Percentiles rank a stretch among this genome's conserved stretches.
Conservation (phyloP, 2,329 filamentous ascomycete genomes). For the Gyromitra esculenta region DNA sequence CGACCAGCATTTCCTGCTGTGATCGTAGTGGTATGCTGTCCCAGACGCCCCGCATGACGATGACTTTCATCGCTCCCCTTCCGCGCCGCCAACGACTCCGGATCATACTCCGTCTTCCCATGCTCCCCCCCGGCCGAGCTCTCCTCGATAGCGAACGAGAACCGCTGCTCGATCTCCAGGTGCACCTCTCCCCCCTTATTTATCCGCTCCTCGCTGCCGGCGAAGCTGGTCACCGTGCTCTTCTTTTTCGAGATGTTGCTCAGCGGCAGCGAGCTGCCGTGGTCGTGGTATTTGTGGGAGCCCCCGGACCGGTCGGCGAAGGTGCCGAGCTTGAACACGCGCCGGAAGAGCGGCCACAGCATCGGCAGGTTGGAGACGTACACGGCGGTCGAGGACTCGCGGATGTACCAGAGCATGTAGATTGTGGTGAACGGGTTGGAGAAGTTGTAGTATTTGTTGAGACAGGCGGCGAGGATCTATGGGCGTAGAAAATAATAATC, state of each 20-base stretch:
- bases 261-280: slow-evolving; percentile 26
- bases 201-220: slow-evolving; percentile 51
- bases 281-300: slow-evolving; percentile 3
- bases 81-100: slow-evolving; percentile 5
- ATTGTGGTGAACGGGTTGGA: slow-evolving; percentile 60
- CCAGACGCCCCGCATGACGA: not conserved
- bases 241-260: slow-evolving; percentile 28
- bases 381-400: slow-evolving; percentile 67
- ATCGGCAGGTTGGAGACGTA: slow-evolving; percentile 67
- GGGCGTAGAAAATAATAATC: not conserved
- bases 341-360: slow-evolving; percentile 66
- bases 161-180: slow-evolving; percentile 51
- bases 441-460: slow-evolving; percentile 66
- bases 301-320: slow-evolving; percentile 32
- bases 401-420: slow-evolving; percentile 66
- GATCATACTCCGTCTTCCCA: slow-evolving; percentile 2
- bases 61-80: not conserved
- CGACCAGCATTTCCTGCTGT: not conserved
- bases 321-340: slow-evolving; percentile 59
- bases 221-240: slow-evolving; percentile 12
- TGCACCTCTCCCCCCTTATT: slow-evolving; percentile 2
- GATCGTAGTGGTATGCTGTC: slow-evolving; percentile 20
- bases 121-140: not conserved
- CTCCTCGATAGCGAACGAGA: slow-evolving; percentile 49
- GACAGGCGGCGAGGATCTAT: slow-evolving; percentile 63